Base-by-base conservation (phyloP, 371 early-diverging fungal genomes). In the Chytridium lagenaria region DNA sequence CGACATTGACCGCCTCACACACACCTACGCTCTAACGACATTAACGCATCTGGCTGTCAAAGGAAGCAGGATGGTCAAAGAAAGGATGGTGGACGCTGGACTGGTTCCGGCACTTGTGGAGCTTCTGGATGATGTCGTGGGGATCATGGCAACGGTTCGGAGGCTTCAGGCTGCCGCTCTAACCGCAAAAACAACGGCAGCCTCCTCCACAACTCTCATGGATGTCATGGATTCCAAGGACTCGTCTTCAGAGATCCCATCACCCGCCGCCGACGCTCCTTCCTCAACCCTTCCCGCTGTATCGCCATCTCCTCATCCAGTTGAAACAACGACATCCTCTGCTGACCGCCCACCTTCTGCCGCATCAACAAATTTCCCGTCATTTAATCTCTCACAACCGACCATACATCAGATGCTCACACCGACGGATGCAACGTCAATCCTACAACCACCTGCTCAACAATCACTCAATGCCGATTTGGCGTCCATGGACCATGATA, bases 21-120 rank as follows among this genome's bases (percentile, higher is more conserved):
- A 87, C 64, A 92, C 93, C 34, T 73, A 73, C 26, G 82, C 93
- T 2, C 84, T 94, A 63, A 90, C 94, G 50, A 92, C 92, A 66
- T 86, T 95, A 10, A 93, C 92, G 73, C 94, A 94, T 79, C 87
- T 94, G 50, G 94, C 95, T 40, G 90, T 94, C 33, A 85, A 95
- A 19, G 95, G 95, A 40, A 90, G 93, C 19, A 88, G 92, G 57
- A 85, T 88, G 40, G 91, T 95, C 51, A 83, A 95, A 39, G 90
- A 91, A 64, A 85, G 94, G 49, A 90, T 95, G 31, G 95, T 94
- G 1, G 91, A 93, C 64, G 92, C 93, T 52, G 94, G 94, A 1
- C 88, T 92, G 69, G 86, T 95, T 30, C 89, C 89, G 1, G 88
- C 94, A 49, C 88, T 94, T 16, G 87, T 93, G 67, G 89, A 88